A percentile compares a stretch with the other conserved stretches of the same genome.
These are phyloP conservation scores for Mollisiaceae sp. DNA, from an alignment of 2,329 filamentous ascomycete species.

Conservation along the genomic window DNA sequence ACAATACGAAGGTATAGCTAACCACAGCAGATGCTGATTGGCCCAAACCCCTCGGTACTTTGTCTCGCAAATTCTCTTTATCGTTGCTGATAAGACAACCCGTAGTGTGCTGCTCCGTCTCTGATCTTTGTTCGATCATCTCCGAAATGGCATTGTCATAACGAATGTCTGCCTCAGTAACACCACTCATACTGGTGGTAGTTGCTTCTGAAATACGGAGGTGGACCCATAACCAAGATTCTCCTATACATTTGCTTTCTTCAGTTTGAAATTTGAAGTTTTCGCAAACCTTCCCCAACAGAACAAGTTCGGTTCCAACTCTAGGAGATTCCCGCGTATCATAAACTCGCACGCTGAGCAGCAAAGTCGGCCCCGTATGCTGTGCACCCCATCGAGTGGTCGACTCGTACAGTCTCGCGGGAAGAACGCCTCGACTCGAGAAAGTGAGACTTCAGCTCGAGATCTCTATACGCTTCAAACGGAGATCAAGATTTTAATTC, in stretches of 20 bases:
- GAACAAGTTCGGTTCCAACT: not conserved
- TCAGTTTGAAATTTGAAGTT: not conserved
- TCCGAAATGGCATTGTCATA: not conserved
- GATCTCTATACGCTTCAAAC: not conserved
- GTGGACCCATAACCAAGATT: not conserved
- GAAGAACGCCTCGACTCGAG: not conserved
- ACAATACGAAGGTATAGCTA: not conserved
- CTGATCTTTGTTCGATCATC: not conserved
- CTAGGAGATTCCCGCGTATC: not conserved
- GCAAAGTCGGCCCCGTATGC: too few species aligned
- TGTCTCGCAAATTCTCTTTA: not conserved
- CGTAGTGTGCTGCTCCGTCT: not conserved
- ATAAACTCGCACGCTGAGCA: not conserved
- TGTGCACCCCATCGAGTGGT: not conserved
- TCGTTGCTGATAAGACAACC: not conserved
- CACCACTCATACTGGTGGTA: not conserved
- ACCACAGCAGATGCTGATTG: not conserved
- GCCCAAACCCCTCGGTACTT: not conserved
- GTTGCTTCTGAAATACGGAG: not conserved
- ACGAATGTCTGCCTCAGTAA: not conserved
- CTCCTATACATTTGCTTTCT: not conserved
- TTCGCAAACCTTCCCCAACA: not conserved
- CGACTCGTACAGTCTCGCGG: not conserved
- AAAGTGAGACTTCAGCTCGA: slow-evolving; percentile 8
- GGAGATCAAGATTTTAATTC: slow-evolving; percentile 14